Percentiles rank a stretch among this genome's conserved stretches.
These are phyloP conservation scores for Claviceps sp. DNA, from an alignment of 2,329 filamentous ascomycete genomes.

Conservation along the genomic window DNA sequence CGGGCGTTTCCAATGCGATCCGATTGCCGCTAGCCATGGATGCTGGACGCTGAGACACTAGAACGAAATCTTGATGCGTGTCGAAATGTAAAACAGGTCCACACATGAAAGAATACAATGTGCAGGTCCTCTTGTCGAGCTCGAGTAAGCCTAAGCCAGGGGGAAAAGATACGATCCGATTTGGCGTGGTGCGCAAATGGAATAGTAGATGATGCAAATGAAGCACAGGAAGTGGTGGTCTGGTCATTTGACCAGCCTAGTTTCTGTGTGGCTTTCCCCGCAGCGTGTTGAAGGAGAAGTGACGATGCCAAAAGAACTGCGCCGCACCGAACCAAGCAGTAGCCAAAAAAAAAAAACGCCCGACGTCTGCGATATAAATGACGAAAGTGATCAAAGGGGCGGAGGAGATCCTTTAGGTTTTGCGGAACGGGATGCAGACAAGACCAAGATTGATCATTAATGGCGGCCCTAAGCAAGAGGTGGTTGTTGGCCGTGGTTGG, in stretches of 20 bases:
- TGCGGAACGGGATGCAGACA: conserved; percentile 1
- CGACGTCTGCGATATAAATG: background rate
- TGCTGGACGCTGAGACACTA: background rate
- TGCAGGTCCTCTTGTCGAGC: background rate
- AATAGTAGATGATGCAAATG: background rate
- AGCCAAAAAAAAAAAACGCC: background rate
- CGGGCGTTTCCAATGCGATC: conserved; percentile 9
- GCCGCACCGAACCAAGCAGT: background rate
- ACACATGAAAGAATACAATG: background rate
- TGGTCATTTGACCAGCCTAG: conserved; percentile 4
- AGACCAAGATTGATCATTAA: background rate
- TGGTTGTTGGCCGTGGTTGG: background rate
- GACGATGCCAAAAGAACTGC: background rate
- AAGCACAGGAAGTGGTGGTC: background rate
- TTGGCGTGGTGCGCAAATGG: conserved; percentile 7
- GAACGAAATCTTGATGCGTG: background rate
- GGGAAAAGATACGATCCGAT: background rate
- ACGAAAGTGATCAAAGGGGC: background rate
- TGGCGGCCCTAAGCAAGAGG: background rate
- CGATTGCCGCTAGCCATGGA: background rate
- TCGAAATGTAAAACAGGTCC: background rate
- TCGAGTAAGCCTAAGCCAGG: background rate
- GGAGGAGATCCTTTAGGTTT: background rate
- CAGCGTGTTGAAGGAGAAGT: background rate
- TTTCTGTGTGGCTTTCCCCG: conserved; percentile 1